Evolutionary conservation across 148 eudicot species (phyloP).

Genomic region (Rhododendron molle): DNA sequence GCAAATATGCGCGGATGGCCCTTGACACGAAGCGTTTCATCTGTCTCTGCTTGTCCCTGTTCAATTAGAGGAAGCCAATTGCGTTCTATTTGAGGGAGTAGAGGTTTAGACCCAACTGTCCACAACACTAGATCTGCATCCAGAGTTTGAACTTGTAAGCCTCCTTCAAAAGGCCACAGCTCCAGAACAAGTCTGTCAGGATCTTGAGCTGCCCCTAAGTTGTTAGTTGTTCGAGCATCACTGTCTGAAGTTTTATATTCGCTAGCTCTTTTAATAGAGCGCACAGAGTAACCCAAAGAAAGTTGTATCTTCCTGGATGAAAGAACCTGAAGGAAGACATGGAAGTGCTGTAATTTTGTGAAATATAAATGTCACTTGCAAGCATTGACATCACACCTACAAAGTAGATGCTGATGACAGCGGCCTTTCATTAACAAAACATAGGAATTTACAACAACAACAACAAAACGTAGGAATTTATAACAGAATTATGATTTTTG

Average conservation of each 20-base stretch:
- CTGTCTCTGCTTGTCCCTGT: constrained; percentile 90
- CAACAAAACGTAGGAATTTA: not conserved
- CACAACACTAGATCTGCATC: constrained; percentile 92
- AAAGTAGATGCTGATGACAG: not conserved
- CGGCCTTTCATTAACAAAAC: not conserved
- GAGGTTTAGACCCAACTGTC: constrained; percentile 90
- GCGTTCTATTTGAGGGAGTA: constrained; percentile 65
- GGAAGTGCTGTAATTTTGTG: not conserved
- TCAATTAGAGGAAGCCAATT: constrained; percentile 73
- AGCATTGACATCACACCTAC: not conserved
- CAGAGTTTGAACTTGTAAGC: constrained; percentile 50
- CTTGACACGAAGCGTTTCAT: constrained; percentile 91
- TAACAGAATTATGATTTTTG: not conserved
- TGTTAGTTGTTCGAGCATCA: constrained; percentile 9
- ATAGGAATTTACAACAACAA: not conserved
- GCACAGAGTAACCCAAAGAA: constrained; percentile 71
- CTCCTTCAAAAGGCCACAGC: constrained; percentile 69
- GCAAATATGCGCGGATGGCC: constrained; percentile 94
- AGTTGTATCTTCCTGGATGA: constrained; percentile 77
- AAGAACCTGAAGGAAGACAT: constrained; percentile 50
- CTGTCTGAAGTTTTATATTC: constrained; percentile 17
- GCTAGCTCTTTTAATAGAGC: constrained; percentile 36
- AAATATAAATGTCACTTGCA: not conserved
- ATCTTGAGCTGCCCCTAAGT: constrained; percentile 20
- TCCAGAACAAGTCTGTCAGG: constrained; percentile 57